Evolutionary conservation across 176 grass and related monocot species (phyloP), one percentile per base, ranked within the genome.

Genomic region (Juncus effusus): DNA sequence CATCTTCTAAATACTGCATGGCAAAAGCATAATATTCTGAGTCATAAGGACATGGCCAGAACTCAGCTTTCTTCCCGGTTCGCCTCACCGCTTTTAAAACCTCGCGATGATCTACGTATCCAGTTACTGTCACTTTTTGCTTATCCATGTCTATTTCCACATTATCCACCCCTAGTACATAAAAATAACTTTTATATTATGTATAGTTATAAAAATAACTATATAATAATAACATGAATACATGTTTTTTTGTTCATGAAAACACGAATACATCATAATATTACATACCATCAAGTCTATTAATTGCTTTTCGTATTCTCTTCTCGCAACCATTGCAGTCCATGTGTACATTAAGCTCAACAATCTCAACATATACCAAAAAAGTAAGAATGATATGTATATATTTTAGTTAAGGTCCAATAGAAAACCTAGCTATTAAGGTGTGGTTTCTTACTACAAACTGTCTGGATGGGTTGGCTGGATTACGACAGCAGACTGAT

Each of bases 291-390:
- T 91, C 53, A 0, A 96, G 79, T 44, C 77, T 81, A 67, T 69
- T 65, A 78, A 96, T 81, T 64, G 85, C 85, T 73, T 83, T 91
- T 65, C 73, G 65, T 4, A 91, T 52, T 65, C 85, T 79, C 59
- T 53, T 81, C 71, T 88, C 69, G 82, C 87, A 96, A 40, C 87
- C 92, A 39, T 83, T 84, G n/a, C 92, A 96, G 56, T 96, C 87
- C 87, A 96, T 91, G 72, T 88, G 92, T 42, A 91, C 85, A 58
- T 81, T 89, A 59, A 88, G 86, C 87, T 91, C 87, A 59, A 96
- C 87, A 16, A 77, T 78, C 92, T 96, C 15, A 47, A 54, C 40
- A 64, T 5, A 16, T 4, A 55, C 10, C 36, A 10, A 12, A 67
- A n/a, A 8, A 54, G 4, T 40, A 65, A 51, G 0, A 36, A n/a